Evolutionary conservation across 2,329 filamentous ascomycete species (phyloP), one percentile per base, ranked within the genome.

Genomic region (Dryadomyces sulphureus): DNA sequence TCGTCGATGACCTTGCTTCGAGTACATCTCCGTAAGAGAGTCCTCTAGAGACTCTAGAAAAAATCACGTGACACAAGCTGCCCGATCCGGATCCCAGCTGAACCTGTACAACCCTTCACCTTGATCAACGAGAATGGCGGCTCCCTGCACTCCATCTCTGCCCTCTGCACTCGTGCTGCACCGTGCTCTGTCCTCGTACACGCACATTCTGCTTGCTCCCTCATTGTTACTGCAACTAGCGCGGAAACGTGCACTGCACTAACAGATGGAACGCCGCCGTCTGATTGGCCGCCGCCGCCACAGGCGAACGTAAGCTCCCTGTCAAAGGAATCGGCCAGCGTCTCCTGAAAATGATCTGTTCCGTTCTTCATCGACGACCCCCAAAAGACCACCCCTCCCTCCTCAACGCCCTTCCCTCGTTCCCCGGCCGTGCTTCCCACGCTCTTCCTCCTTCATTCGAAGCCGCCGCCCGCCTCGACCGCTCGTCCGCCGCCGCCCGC

Each of bases 161-260:
- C n/a, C n/a, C n/a, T n/a, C n/a, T n/a, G n/a, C n/a, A n/a, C 7
- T 4, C 27, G 9, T 14, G 27, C 11, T 32, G 27, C 27, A 14
- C 9, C 27, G 27, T 36, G 34, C 39, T 41, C n/a, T n/a, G n/a
- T n/a, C n/a, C n/a, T n/a, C n/a, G n/a, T n/a, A n/a, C n/a, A n/a
- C n/a, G n/a, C n/a, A n/a, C n/a, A n/a, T n/a, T n/a, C n/a, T n/a
- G n/a, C n/a, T n/a, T n/a, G n/a, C n/a, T n/a, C n/a, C n/a, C n/a
- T n/a, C n/a, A n/a, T n/a, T n/a, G 25, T 41, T 42, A 34, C 39
- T 41, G 24, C 24, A 25, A 36, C 48, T 17, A n/a, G n/a, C n/a
- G n/a, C 27, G 27, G 19, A 8, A 41, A 32, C 25, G n/a, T 9
- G 7, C n/a, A 21, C 4, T 34, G 40, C 40, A 42, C 40, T 42